Conservation (phyloP, 495 filamentous ascomycete species). For the Barbatosphaeria neglecta region DNA sequence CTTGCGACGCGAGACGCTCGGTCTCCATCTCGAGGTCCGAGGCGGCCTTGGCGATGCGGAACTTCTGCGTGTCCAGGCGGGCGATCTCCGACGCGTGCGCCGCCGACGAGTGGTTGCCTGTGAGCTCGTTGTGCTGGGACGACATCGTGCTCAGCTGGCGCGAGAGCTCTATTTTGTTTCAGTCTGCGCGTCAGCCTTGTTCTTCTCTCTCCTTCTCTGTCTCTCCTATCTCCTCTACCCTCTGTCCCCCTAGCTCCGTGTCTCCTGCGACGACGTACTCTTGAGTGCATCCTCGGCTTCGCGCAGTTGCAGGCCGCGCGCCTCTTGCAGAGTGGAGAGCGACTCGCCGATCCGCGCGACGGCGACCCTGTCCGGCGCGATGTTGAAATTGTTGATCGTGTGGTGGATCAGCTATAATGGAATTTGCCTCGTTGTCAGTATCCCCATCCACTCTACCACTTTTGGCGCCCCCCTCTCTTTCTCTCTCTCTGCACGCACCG, state of each 20-base stretch:
- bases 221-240: no score
- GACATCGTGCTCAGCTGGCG: constrained; percentile 58
- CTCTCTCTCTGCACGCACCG: constrained; percentile 35
- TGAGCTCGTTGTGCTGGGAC: constrained; percentile 58
- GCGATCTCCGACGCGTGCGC: constrained; percentile 73
- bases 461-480: background rate
- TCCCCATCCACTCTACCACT: no score
- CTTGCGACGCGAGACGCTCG: constrained; percentile 72
- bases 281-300: constrained; percentile 61
- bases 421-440: background rate
- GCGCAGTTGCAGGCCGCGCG: constrained; percentile 62
- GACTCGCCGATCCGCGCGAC: constrained; percentile 81
- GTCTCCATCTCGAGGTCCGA: constrained; percentile 85
- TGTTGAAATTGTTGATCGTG: constrained; percentile 91
- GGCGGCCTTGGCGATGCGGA: constrained; percentile 79
- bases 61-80: constrained; percentile 84
- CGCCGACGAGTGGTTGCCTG: constrained; percentile 56
- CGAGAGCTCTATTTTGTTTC: constrained; percentile 49
- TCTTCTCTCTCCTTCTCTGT: background rate
- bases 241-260: no score
- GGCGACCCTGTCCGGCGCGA: constrained; percentile 70
- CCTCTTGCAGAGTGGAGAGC: constrained; percentile 62
- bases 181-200: background rate
- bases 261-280: constrained; percentile 27
- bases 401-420: constrained; percentile 90